Evolutionary conservation across 768 basidiomycete species (phyloP).

Genomic region (Daedaleopsis sinensis): DNA sequence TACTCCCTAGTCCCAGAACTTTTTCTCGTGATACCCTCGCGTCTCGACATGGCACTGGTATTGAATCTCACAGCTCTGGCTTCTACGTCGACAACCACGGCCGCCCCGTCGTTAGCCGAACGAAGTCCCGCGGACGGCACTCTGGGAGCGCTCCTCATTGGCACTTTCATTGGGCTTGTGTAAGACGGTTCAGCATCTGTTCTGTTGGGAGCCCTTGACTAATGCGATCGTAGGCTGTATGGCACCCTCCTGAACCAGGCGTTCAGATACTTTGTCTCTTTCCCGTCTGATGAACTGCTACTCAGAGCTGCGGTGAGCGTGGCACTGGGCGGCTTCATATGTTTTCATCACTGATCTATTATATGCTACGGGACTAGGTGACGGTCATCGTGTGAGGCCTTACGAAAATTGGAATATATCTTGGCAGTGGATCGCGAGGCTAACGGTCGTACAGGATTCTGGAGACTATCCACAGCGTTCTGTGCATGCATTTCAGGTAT

Average conservation of each 20-base stretch:
- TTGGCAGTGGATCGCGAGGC: background rate
- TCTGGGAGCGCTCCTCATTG: slow-evolving; percentile 9
- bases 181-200: background rate
- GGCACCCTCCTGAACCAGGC: background rate
- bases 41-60: background rate
- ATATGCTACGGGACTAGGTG: background rate
- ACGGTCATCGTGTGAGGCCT: background rate
- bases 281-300: background rate
- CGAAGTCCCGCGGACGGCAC: background rate
- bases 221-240: slow-evolving; percentile 4
- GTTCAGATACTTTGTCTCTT: background rate
- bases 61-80: background rate
- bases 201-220: background rate
- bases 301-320: background rate
- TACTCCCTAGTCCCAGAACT: too few relatives aligned
- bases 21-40: background rate
- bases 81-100: background rate
- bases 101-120: background rate
- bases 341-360: background rate
- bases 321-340: background rate
- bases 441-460: background rate
- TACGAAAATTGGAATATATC: background rate
- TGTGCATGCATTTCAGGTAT: slow-evolving; percentile 8
- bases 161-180: slow-evolving; percentile 15
- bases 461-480: slow-evolving; percentile 1